Evolutionary conservation across 768 basidiomycete genomes (phyloP), one percentile per base, ranked within the genome.

Genomic region (Russula griseocarnosa): DNA sequence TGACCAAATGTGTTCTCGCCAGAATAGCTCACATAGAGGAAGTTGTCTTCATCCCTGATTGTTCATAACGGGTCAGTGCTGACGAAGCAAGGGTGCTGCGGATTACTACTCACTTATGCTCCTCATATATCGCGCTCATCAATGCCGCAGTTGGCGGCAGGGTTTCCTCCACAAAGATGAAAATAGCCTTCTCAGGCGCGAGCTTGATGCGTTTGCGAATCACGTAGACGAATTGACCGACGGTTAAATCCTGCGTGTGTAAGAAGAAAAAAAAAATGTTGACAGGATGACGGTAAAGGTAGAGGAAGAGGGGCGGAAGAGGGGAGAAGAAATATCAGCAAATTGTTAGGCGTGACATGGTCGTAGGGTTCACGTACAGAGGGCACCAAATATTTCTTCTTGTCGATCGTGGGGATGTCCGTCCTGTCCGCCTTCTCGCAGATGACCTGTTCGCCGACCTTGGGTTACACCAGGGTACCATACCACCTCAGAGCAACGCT

Each of bases 141-240:
- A 98, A 80, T 3, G 96, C 95, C 16, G 96, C 97, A 1, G 97
- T 98, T 49, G 97, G 97, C 50, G 97, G 97, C 32, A 99, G 82
- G 59, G 98, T 94, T 75, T 99, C 97, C 71, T 99, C 94, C 57
- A 99, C 97, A 72, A 98, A 99, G 77, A 99, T 98, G 81, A 98
- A 99, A 79, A 99, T 99, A 42, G 97, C 97, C 79, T 98, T 98
- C 85, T 99, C 97, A 36, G 97, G 95, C 26, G 94, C 92, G 62
- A 99, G 85, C 86, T 99, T 98, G 88, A 98, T 99, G 66, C 97
- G 90, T 82, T 99, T 99, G 73, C 97, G 88, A 74, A 99, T 99
- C 38, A 99, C 97, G 76, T 99, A 99, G 62, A 99, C 97, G 74
- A 99, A 99, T 74, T 99, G 96, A 13, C 95, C 95, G 10, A 98